phyloP scores from a whole-genome alignment of 2,329 filamentous ascomycete species.

The Aspergillus ochraceoroseus region DNA sequence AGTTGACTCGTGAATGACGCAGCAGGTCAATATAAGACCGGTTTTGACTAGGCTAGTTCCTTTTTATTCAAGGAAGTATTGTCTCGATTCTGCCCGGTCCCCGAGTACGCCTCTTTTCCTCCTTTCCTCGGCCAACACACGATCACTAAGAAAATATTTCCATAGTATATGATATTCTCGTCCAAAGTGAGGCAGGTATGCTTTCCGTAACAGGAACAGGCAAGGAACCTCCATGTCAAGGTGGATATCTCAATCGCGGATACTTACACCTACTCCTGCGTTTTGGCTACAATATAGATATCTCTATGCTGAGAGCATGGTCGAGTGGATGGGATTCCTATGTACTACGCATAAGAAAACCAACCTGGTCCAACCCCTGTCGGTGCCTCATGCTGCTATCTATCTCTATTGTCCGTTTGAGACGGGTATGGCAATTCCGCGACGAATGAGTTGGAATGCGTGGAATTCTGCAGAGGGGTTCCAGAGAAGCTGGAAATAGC shows the following conservation, averaged over 20 bases:
- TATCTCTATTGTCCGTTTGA: constrained; percentile 56
- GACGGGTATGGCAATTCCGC: constrained; percentile 47
- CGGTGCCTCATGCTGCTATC: constrained; percentile 53
- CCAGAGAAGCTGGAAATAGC: constrained; percentile 43
- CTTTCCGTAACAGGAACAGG: constrained; percentile 49
- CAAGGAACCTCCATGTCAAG: constrained; percentile 45
- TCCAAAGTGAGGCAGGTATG: constrained; percentile 53
- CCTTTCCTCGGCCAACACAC: no score
- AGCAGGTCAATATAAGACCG: no score
- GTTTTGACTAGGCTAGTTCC: no score
- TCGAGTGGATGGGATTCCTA: constrained; percentile 57
- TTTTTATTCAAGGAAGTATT: no score
- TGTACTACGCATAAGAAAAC: constrained; percentile 51
- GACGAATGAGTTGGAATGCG: constrained; percentile 57
- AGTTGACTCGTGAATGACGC: no score
- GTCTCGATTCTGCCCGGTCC: no score
- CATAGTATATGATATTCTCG: constrained; percentile 54
- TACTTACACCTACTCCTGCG: constrained; percentile 52
- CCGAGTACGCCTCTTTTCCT: no score
- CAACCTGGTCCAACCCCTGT: constrained; percentile 43
- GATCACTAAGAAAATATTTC: no score
- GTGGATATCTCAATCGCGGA: constrained; percentile 54
- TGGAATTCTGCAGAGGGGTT: constrained; percentile 47
- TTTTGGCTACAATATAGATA: constrained; percentile 50
- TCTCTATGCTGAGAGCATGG: constrained; percentile 58